phyloP scores from a whole-genome alignment of 345 rosid genomes.

The Bruguiera parviflora region DNA sequence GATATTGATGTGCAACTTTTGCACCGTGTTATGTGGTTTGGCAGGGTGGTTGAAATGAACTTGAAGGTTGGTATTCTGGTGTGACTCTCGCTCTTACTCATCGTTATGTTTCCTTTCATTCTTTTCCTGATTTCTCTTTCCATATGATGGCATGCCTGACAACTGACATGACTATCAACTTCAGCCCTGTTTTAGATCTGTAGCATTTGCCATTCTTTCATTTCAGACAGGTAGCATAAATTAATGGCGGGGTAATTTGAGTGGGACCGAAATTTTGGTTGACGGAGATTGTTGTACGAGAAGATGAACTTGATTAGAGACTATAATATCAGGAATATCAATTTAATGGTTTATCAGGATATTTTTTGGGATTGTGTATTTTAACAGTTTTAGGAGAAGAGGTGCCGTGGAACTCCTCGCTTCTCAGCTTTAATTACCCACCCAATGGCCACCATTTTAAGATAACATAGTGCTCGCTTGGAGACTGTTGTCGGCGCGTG shows the following conservation, averaged over 20 bases:
- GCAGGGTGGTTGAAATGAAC: too few species aligned
- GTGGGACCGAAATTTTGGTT: too few species aligned
- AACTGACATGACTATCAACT: too few species aligned
- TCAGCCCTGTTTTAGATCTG: too few species aligned
- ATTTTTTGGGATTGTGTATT: background rate
- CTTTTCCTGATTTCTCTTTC: background rate
- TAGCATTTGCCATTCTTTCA: too few species aligned
- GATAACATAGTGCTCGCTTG: background rate
- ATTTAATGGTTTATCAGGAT: background rate
- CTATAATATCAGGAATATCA: background rate
- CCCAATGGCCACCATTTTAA: background rate
- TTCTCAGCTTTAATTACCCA: background rate
- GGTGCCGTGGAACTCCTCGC: background rate
- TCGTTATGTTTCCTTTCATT: background rate
- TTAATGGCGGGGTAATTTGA: too few species aligned
- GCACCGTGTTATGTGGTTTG: background rate
- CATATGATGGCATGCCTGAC: too few species aligned
- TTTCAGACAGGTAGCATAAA: too few species aligned
- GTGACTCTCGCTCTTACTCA: background rate
- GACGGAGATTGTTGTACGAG: too few species aligned
- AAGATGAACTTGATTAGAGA: too few species aligned
- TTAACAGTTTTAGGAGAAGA: background rate
- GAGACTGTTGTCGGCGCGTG: background rate
- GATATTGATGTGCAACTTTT: constrained; percentile 12
- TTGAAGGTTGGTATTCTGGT: too few species aligned